A percentile compares a stretch with the other conserved stretches of the same genome.
Conservation (phyloP, 768 basidiomycete species). For the Neoboletus brunneissimus region DNA sequence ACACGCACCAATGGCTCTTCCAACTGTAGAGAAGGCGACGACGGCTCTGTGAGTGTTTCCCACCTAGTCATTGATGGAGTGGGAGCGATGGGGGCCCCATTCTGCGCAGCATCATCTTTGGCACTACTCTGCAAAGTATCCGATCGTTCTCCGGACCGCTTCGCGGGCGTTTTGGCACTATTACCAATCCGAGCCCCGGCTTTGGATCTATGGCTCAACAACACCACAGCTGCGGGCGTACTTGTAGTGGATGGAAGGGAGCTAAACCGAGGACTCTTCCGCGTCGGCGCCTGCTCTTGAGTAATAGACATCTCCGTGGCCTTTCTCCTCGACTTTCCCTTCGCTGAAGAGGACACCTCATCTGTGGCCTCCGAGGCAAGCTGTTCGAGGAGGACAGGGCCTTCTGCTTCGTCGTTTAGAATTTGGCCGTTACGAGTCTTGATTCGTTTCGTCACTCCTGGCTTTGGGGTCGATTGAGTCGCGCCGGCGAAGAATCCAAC, state of each 20-base stretch:
- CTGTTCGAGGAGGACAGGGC: conserved; percentile 23
- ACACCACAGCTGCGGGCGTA: conserved; percentile 5
- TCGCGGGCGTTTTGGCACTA: conserved; percentile 14
- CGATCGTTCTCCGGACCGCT: background rate
- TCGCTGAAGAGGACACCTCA: conserved; percentile 21
- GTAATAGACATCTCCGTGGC: conserved; percentile 14
- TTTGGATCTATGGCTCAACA: conserved; percentile 5
- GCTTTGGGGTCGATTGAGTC: conserved; percentile 25
- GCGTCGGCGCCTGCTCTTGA: conserved; percentile 22
- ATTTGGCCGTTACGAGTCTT: conserved; percentile 39
- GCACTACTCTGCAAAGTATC: background rate
- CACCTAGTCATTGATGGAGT: conserved; percentile 23
- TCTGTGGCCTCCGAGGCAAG: conserved; percentile 16
- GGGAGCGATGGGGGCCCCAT: background rate
- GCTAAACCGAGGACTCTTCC: conserved; percentile 19
- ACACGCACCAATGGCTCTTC: conserved; percentile 25
- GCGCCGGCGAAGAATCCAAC: background rate
- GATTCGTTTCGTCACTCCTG: conserved; percentile 40
- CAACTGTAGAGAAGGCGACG: conserved; percentile 27
- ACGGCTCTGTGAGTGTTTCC: conserved; percentile 30
- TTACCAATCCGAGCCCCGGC: background rate
- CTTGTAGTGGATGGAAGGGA: conserved; percentile 5
- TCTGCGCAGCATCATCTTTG: background rate
- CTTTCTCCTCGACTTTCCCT: conserved; percentile 17
- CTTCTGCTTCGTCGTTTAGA: conserved; percentile 23